phyloP scores from a whole-genome alignment of 352 stramenopile species.

The Phytophthora sp. region DNA sequence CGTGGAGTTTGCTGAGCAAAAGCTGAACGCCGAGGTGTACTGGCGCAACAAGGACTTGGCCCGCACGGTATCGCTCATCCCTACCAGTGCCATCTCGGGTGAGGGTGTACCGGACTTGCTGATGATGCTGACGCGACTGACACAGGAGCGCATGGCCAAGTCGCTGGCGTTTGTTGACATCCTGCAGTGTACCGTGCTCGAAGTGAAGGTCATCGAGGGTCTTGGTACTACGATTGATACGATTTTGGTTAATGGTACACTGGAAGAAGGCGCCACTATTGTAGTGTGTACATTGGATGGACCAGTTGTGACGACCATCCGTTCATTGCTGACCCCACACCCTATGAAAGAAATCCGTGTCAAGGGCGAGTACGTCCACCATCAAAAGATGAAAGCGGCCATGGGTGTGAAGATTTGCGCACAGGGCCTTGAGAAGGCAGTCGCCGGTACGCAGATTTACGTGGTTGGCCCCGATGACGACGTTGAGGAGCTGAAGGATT shows the following conservation, averaged over 20 bases:
- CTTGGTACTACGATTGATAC: constrained; percentile 99
- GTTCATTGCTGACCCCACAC: constrained; percentile 98
- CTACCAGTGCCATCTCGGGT: constrained; percentile 98
- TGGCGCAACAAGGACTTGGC: constrained; percentile 98
- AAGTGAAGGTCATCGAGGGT: constrained; percentile 99
- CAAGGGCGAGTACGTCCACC: constrained; percentile 95
- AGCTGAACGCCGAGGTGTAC: constrained; percentile 99
- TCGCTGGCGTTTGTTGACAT: constrained; percentile 90
- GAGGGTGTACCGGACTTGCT: constrained; percentile 98
- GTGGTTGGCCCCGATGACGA: constrained; percentile 97
- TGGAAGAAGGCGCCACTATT: constrained; percentile 96
- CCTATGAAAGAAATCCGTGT: constrained; percentile 98
- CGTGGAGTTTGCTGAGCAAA: constrained; percentile 96
- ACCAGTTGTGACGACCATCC: constrained; percentile 96
- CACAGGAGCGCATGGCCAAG: constrained; percentile 94
- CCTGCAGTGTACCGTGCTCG: constrained; percentile 97
- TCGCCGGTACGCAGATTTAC: constrained; percentile 98
- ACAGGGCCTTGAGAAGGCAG: constrained; percentile 97
- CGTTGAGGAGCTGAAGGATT: constrained; percentile 97
- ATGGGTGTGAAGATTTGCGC: constrained; percentile 99
- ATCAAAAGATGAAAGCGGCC: constrained; percentile 97
- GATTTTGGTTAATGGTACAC: constrained; percentile 97
- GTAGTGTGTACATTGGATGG: constrained; percentile 99
- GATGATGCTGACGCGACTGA: constrained; percentile 96
- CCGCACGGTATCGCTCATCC: constrained; percentile 97